Conservation (phyloP, 176 grass and related monocot genomes). For the Thinopyrum elongatum region DNA sequence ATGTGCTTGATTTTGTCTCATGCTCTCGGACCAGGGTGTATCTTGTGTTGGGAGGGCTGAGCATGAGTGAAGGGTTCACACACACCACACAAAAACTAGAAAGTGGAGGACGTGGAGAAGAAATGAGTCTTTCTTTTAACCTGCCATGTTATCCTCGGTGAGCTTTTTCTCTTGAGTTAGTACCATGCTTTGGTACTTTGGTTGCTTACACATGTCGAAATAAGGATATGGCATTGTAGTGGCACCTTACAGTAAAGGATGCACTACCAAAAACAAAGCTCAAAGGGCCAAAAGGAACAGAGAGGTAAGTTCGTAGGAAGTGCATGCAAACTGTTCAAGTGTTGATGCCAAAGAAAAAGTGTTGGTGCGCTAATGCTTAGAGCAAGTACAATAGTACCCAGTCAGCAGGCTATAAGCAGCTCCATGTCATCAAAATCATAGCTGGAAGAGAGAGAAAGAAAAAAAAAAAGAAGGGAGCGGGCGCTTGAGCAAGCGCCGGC, state of each 20-base stretch:
- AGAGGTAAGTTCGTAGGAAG: background rate
- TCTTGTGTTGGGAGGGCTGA: slow-evolving; percentile 16
- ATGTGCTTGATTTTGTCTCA: background rate
- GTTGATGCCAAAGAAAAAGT: background rate
- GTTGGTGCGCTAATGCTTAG: background rate
- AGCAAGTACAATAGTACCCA: no score
- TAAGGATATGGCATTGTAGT: background rate
- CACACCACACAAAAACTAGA: no score
- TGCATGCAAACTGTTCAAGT: slow-evolving; percentile 4
- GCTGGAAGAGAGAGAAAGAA: no score
- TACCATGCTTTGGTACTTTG: background rate
- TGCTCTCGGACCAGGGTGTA: background rate
- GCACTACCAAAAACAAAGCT: background rate
- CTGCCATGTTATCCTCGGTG: no score
- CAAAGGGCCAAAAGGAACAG: background rate
- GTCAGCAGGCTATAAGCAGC: no score
- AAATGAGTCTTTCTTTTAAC: no score
- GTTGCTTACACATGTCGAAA: background rate
- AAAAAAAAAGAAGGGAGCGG: no score
- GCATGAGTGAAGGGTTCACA: background rate
- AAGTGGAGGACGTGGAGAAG: no score
- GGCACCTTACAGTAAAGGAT: background rate
- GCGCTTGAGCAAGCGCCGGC: no score
- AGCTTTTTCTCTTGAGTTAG: no score
- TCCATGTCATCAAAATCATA: no score